These are phyloP conservation scores for Celoporthe dispersa DNA, from an alignment of 2,329 filamentous ascomycete species.

Conservation along the genomic window DNA sequence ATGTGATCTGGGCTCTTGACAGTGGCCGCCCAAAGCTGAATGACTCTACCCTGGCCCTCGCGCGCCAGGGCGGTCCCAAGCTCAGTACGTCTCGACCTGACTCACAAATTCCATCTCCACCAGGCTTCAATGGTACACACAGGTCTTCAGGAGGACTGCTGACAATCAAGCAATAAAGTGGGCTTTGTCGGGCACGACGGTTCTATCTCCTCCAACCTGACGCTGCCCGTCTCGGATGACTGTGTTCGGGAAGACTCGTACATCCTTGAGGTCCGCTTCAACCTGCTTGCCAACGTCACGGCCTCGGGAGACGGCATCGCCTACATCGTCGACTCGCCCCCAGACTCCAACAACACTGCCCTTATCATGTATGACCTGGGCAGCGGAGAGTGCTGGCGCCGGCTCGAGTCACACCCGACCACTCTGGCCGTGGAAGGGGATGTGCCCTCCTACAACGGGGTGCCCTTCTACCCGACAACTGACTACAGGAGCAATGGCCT, in stretches of 20 bases:
- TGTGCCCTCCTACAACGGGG: conserved; percentile 15
- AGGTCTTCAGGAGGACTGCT: background rate
- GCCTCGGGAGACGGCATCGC: conserved; percentile 1
- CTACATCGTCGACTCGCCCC: conserved; percentile 1
- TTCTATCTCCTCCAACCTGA: conserved; percentile 11
- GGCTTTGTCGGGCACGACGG: conserved; percentile 13
- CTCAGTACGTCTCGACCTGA: background rate
- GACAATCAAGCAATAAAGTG: background rate
- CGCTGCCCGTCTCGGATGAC: conserved; percentile 8
- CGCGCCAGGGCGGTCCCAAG: conserved; percentile 11
- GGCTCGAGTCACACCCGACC: conserved; percentile 13
- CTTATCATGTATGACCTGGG: background rate
- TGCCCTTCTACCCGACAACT: conserved; percentile 6
- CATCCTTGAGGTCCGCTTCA: conserved; percentile 4
- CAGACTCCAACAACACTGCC: background rate
- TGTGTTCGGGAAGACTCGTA: conserved; percentile 10
- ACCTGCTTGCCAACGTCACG: background rate
- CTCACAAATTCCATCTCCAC: background rate
- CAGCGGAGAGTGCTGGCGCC: conserved; percentile 4
- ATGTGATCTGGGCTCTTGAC: conserved; percentile 11
- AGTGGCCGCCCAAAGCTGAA: conserved; percentile 12
- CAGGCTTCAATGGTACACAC: background rate
- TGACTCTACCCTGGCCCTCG: conserved; percentile 12
- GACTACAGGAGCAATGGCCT: conserved; percentile 5
- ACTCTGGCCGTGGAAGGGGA: conserved; percentile 13